A percentile compares a stretch with the other conserved stretches of the same genome.
phyloP scores from a whole-genome alignment of 768 basidiomycete genomes.

The Rhodotorula toruloides region DNA sequence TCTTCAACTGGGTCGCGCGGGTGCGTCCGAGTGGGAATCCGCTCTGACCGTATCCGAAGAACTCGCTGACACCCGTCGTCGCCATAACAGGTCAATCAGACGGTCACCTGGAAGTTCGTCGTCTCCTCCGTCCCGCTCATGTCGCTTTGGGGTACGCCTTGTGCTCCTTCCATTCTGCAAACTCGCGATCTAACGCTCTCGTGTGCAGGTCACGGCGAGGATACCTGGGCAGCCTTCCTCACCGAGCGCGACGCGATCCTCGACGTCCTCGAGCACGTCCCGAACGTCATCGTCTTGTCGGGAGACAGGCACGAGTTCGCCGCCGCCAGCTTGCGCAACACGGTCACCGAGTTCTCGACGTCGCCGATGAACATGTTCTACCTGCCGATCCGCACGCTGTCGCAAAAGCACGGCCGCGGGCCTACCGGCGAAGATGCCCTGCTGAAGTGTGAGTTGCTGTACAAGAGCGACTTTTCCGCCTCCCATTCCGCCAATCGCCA shows the following conservation, averaged over 20 bases:
- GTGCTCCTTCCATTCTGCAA: too few relatives aligned
- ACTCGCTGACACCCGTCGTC: not conserved
- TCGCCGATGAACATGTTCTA: conserved; percentile 52
- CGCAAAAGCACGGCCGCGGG: conserved; percentile 31
- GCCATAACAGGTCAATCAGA: conserved; percentile 57
- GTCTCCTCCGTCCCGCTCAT: conserved; percentile 70
- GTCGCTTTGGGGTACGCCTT: conserved; percentile 56
- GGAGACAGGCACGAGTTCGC: conserved; percentile 73
- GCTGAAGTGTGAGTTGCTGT: conserved; percentile 35
- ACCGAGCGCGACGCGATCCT: conserved; percentile 60
- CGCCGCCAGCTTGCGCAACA: conserved; percentile 48
- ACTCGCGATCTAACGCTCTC: not conserved
- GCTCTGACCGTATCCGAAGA: too few relatives aligned
- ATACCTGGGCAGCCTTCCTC: conserved; percentile 66
- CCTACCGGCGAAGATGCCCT: conserved; percentile 41
- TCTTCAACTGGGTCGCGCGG: conserved; percentile 61
- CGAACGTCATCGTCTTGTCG: conserved; percentile 61
- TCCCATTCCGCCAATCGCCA: conserved; percentile 47
- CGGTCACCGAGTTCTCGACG: conserved; percentile 62
- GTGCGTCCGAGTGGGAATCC: conserved; percentile 44
- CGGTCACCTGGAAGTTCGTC: conserved; percentile 71
- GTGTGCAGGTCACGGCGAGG: conserved; percentile 55
- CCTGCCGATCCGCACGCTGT: conserved; percentile 42
- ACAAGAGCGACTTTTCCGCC: conserved; percentile 44
- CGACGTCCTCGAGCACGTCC: conserved; percentile 58